Evolutionary conservation across 2,329 filamentous ascomycete species (phyloP).

Genomic region (Botrytis elliptica): DNA sequence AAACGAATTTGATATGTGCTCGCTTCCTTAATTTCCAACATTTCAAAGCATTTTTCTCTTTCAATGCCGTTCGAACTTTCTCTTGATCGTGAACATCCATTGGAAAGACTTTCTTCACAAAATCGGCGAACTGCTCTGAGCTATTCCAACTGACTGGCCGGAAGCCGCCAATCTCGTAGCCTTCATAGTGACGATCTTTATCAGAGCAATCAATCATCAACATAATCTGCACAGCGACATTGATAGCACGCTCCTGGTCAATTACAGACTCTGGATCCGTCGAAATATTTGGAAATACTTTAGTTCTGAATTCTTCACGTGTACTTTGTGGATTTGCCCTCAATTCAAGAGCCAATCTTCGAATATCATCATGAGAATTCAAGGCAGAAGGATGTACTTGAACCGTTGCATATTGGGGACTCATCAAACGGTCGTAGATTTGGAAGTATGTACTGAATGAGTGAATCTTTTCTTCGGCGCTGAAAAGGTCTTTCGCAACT

Average conservation of each 20-base stretch:
- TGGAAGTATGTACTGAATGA: background rate
- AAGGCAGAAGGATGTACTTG: background rate
- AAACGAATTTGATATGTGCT: background rate
- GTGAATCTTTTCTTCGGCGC: background rate
- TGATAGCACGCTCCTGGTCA: background rate
- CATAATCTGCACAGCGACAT: background rate
- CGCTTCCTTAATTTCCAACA: background rate
- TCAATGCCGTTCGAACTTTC: background rate
- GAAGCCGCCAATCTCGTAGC: background rate
- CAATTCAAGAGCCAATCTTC: background rate
- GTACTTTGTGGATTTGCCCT: background rate
- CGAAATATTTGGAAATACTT: background rate
- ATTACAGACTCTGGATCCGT: background rate
- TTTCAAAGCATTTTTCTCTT: background rate
- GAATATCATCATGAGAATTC: background rate
- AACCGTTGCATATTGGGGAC: background rate
- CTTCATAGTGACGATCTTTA: background rate
- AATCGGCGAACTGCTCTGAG: background rate
- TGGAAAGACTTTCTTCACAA: background rate
- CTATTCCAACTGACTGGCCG: background rate
- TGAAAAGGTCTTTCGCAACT: background rate
- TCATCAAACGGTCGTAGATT: background rate
- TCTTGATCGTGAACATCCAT: background rate
- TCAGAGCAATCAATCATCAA: background rate
- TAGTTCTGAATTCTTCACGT: background rate